phyloP scores from a whole-genome alignment of 805 yeast species.

The Ogataea kodamae region DNA sequence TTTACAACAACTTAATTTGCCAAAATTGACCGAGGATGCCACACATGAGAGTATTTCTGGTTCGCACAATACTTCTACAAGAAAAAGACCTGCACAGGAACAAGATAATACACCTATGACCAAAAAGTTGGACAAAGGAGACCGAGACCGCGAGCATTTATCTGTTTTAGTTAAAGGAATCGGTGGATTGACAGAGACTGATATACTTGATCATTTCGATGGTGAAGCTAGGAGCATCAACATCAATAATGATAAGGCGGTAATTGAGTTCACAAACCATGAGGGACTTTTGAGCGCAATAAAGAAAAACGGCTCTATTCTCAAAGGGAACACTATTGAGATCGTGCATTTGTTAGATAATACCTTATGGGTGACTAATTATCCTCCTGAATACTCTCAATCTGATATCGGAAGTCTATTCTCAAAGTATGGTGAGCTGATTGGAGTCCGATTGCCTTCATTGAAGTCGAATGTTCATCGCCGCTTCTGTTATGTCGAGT shows the following conservation, averaged over 20 bases:
- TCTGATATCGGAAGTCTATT: conserved; percentile 41
- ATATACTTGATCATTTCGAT: conserved; percentile 36
- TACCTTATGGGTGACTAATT: conserved; percentile 73
- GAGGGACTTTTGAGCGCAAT: conserved; percentile 53
- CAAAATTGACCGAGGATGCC: no score
- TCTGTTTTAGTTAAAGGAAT: conserved; percentile 54
- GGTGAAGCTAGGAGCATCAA: conserved; percentile 47
- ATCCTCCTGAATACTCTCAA: conserved; percentile 52
- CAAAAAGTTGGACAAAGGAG: conserved; percentile 31
- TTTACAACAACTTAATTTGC: no score
- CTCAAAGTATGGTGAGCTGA: conserved; percentile 35
- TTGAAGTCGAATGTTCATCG: conserved; percentile 51
- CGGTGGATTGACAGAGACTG: conserved; percentile 38
- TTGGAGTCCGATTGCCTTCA: conserved; percentile 63
- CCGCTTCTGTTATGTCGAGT: conserved; percentile 74
- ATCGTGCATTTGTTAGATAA: conserved; percentile 45
- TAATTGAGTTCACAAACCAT: conserved; percentile 54
- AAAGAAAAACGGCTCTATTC: conserved; percentile 51
- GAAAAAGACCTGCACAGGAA: conserved; percentile 5
- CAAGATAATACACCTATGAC: conserved; percentile 10
- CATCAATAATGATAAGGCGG: conserved; percentile 35
- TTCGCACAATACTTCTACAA: conserved; percentile 2
- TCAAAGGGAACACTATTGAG: conserved; percentile 40
- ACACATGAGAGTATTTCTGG: neutral
- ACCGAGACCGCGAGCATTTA: conserved; percentile 58